phyloP scores from a whole-genome alignment of 106 monocot genomes.

The Phalaenopsis equestris region DNA sequence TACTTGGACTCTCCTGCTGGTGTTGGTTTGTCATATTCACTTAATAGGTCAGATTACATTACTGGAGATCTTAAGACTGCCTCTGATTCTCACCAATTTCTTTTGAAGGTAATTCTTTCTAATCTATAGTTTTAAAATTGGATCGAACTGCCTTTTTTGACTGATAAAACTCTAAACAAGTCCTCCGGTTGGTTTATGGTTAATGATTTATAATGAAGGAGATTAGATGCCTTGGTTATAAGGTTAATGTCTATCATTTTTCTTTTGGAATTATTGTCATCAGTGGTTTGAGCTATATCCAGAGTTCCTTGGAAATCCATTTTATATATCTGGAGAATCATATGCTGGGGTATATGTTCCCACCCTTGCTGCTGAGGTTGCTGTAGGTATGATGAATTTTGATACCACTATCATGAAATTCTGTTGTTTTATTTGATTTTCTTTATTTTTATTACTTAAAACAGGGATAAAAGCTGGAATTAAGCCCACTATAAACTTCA shows the following conservation, averaged over 20 bases:
- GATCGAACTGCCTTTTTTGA: not conserved
- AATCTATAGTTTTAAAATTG: not conserved
- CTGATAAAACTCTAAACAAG: not conserved
- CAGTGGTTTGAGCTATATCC: slow-evolving; percentile 91
- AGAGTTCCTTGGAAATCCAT: slow-evolving; percentile 72
- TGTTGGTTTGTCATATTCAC: slow-evolving; percentile 84
- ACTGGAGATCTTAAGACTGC: slow-evolving; percentile 94
- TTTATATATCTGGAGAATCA: slow-evolving; percentile 82
- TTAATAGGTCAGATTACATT: slow-evolving; percentile 40
- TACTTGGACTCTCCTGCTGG: slow-evolving; percentile 97
- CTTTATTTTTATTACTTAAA: not conserved
- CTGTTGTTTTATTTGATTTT: not conserved
- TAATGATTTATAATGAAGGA: not conserved
- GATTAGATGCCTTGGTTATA: not conserved
- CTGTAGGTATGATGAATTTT: slow-evolving; percentile 33
- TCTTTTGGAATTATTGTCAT: slow-evolving; percentile 5
- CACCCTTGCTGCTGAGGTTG: slow-evolving; percentile 77
- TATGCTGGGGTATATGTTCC: slow-evolving; percentile 94
- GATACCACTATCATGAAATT: not conserved
- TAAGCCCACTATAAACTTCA: slow-evolving; percentile 75
- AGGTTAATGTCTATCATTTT: not conserved
- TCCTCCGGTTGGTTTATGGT: too few species aligned
- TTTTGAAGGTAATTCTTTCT: slow-evolving; percentile 51
- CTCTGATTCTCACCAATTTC: slow-evolving; percentile 72
- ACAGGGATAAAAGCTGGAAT: slow-evolving; percentile 55